These are phyloP conservation scores for Eucalyptus globulus DNA, from an alignment of 345 rosid genomes.

Conservation along the genomic window DNA sequence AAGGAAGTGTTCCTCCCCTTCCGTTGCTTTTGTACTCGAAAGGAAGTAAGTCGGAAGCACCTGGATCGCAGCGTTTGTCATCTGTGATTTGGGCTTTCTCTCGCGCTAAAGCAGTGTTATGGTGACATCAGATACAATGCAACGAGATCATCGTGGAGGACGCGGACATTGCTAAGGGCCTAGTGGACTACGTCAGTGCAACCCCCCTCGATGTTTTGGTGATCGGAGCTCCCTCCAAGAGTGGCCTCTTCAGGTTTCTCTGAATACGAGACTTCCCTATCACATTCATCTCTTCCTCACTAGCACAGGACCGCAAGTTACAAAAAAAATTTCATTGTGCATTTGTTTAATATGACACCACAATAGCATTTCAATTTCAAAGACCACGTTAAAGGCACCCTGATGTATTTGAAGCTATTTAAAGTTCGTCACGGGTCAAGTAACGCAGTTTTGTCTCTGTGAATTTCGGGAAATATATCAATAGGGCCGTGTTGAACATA, in stretches of 20 bases:
- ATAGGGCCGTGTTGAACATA: background rate
- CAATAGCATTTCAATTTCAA: background rate
- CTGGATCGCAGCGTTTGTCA: background rate
- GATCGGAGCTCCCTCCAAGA: conserved; percentile 47
- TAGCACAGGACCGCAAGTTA: background rate
- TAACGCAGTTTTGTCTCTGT: background rate
- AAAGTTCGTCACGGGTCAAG: background rate
- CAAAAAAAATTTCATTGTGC: background rate
- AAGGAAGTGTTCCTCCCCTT: conserved; percentile 68
- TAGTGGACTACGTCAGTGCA: conserved; percentile 27
- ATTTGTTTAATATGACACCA: background rate
- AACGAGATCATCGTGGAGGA: conserved; percentile 52
- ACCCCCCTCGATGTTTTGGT: conserved; percentile 25
- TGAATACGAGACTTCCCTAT: background rate
- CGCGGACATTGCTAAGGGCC: conserved; percentile 32
- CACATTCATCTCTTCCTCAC: background rate
- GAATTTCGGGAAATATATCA: background rate
- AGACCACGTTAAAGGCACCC: background rate
- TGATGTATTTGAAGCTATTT: background rate
- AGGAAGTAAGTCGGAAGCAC: conserved; percentile 32
- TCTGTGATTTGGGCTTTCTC: background rate
- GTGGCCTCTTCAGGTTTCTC: conserved; percentile 48
- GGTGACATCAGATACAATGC: conserved; percentile 40
- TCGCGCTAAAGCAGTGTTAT: background rate
- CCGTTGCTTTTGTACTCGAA: conserved; percentile 75